phyloP scores from a whole-genome alignment of 805 yeast genomes.

The Saturnispora quitensis region DNA sequence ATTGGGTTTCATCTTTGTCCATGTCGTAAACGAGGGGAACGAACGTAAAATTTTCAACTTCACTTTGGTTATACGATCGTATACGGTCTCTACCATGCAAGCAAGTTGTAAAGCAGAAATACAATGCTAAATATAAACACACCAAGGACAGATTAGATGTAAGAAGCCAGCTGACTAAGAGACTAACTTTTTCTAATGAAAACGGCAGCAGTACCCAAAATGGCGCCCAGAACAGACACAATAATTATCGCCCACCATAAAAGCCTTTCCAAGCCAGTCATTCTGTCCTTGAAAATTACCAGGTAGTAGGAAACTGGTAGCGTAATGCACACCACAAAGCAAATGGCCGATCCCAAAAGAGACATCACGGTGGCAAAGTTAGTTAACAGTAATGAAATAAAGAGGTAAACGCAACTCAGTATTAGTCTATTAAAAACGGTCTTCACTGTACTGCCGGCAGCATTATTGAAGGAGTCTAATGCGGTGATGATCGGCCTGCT shows the following conservation, averaged over 20 bases:
- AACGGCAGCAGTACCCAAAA: constrained; percentile 55
- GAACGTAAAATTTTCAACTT: not conserved
- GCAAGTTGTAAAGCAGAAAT: not conserved
- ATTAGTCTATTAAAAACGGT: constrained; percentile 27
- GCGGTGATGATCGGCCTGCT: constrained; percentile 76
- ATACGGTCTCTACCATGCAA: not conserved
- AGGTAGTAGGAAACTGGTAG: constrained; percentile 70
- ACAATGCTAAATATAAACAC: not conserved
- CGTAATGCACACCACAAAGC: constrained; percentile 71
- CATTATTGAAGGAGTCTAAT: constrained; percentile 33
- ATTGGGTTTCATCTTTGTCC: not conserved
- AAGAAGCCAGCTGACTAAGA: no score
- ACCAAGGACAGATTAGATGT: not conserved
- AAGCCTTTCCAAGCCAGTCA: constrained; percentile 22
- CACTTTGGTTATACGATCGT: not conserved
- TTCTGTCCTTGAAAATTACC: constrained; percentile 38
- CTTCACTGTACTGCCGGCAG: constrained; percentile 1
- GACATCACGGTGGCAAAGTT: constrained; percentile 78
- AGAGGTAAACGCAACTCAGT: constrained; percentile 43
- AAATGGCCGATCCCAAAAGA: constrained; percentile 70
- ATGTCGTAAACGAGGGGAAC: constrained; percentile 3
- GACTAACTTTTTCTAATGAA: constrained; percentile 10
- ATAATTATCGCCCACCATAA: constrained; percentile 20
- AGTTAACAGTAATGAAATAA: constrained; percentile 63
- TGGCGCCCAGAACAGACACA: constrained; percentile 39